Base-by-base conservation (phyloP, 2,329 filamentous ascomycete genomes). In the Alternaria gaisen region DNA sequence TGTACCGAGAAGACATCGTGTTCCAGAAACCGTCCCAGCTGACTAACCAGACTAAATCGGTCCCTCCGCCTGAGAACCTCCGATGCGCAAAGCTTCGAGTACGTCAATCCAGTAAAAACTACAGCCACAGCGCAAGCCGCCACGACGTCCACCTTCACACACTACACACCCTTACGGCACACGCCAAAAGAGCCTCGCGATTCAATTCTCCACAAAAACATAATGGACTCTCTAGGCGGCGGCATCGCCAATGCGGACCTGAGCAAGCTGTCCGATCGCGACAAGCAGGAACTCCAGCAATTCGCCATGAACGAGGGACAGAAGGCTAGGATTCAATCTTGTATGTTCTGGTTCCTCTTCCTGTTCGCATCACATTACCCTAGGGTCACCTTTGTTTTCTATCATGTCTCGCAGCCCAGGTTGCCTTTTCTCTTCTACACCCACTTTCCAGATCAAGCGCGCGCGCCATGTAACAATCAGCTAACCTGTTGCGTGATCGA, bases 201-300 rank as follows among this genome's bases (percentile, higher is more conserved):
- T 12, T 1, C 38, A 18, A 38, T 11, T 9, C 10, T 50, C 11
- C 30, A 28, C 41, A 59, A 42, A 4, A 6, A 54, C 63, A 64
- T 34, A 46, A 78, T 77, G 74, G 75, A 77, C 71, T 64, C 69
- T n/a, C 64, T 70, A 63, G 69, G 72, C 58, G 77, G 86, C 75
- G 81, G 83, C 60, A 63, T 75, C 63, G 66, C 64, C 81, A 85
- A 80, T 62, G 72, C 88, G 73, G 91, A 94, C 75, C 82, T 94
- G 68, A 86, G 88, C 73, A 89, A 88, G 80, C 90, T 97, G 77
- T 91, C 87, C 73, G 89, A 92, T 62, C 86, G 87, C 75, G 93
- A 97, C 81, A 95, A 93, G 86, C 85, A 88, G 67, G 93, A 98
- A 81, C 86, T 99, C 43, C 91, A 93, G 74, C 89, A 93, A 76